Conservation (phyloP, 768 basidiomycete species). For the Termitomyces heimii region DNA sequence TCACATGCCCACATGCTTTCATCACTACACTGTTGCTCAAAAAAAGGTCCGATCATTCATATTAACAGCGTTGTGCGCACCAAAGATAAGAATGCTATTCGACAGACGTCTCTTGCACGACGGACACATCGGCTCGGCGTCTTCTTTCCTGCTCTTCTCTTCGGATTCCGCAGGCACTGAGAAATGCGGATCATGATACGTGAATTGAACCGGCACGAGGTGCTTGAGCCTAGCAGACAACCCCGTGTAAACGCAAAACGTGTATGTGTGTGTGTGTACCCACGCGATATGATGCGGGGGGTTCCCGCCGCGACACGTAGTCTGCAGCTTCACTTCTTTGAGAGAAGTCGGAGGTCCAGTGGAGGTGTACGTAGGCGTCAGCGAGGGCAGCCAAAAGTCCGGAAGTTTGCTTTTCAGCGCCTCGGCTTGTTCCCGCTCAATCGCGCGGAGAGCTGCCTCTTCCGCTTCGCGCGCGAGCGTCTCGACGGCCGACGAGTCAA, state of each 20-base stretch:
- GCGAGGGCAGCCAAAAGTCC: conserved; percentile 94
- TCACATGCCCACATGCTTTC: conserved; percentile 87
- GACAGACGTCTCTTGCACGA: conserved; percentile 84
- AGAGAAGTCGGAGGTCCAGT: conserved; percentile 58
- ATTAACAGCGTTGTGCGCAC: conserved; percentile 46
- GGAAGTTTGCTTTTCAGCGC: conserved; percentile 84
- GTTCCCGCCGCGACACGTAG: conserved; percentile 79
- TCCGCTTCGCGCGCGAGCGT: conserved; percentile 75
- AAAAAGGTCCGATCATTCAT: neutral
- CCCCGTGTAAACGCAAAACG: neutral
- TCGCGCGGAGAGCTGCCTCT: conserved; percentile 75
- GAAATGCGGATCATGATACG: conserved; percentile 37
- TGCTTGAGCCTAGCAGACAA: conserved; percentile 63
- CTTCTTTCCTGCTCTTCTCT: conserved; percentile 42
- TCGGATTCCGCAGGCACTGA: conserved; percentile 28
- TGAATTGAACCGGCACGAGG: conserved; percentile 77
- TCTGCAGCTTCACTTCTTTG: conserved; percentile 79
- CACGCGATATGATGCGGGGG: conserved; percentile 76
- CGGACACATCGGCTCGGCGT: conserved; percentile 70
- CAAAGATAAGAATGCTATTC: conserved; percentile 64
- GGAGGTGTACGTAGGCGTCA: conserved; percentile 78
- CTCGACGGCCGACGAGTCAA: conserved; percentile 70
- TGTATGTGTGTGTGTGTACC: no score
- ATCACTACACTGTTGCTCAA: conserved; percentile 41
- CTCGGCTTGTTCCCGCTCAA: conserved; percentile 83